Evolutionary conservation across 1,284 basidiomycete genomes (phyloP).

Genomic region (Heimioporus retisporus): DNA sequence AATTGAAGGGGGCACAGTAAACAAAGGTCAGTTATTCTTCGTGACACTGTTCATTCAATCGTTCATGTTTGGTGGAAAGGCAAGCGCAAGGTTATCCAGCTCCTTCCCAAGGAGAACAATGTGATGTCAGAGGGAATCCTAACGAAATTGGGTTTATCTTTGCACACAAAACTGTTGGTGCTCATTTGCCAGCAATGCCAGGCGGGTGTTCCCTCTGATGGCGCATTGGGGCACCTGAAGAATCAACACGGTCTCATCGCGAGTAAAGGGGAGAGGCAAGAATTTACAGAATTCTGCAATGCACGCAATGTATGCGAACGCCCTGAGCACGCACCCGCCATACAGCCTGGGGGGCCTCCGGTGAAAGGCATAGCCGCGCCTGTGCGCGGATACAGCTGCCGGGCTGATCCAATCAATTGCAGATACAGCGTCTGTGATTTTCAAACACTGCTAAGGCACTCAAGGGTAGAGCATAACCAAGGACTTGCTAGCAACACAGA

Average conservation of each 20-base stretch:
- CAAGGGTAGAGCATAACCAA: conserved; percentile 1
- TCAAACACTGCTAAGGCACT: conserved; percentile 9
- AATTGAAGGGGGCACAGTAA: no score
- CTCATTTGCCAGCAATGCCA: conserved; percentile 17
- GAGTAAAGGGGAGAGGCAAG: neutral
- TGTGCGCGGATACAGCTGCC: conserved; percentile 12
- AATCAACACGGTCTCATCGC: conserved; percentile 7
- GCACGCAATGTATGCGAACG: neutral
- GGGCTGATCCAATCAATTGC: conserved; percentile 14
- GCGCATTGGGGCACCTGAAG: conserved; percentile 13
- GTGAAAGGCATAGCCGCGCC: conserved; percentile 12
- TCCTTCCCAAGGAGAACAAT: conserved; percentile 8
- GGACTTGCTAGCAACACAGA: neutral
- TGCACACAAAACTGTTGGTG: conserved; percentile 11
- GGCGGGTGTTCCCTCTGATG: neutral
- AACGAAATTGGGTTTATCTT: conserved; percentile 2
- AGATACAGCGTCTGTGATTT: conserved; percentile 17
- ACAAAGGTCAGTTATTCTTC: no score
- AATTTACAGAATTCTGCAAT: conserved; percentile 4
- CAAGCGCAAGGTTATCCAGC: conserved; percentile 11
- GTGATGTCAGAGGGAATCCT: neutral
- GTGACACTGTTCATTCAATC: no score
- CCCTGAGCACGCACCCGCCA: conserved; percentile 4
- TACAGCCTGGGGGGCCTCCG: conserved; percentile 14
- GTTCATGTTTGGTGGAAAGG: neutral